A percentile compares a stretch with the other conserved stretches of the same genome.
phyloP scores from a whole-genome alignment of 495 filamentous ascomycete genomes.

The Ramalina intermedia region DNA sequence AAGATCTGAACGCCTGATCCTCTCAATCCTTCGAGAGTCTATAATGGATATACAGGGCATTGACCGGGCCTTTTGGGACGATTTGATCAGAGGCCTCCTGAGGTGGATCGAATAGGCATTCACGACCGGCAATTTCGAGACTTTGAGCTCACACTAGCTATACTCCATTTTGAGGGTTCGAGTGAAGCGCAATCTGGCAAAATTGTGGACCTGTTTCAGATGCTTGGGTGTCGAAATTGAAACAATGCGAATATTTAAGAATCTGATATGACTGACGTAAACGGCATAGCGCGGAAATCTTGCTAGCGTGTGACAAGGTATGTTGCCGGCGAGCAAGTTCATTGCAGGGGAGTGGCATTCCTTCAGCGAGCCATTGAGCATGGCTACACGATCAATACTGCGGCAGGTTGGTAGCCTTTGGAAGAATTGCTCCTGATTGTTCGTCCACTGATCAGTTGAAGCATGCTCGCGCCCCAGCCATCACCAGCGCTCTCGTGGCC shows the following conservation, averaged over 20 bases:
- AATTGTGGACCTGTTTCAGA: background rate
- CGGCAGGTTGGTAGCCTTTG: slow-evolving; percentile 25
- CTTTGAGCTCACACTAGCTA: no score
- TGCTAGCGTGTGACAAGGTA: background rate
- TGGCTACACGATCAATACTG: slow-evolving; percentile 33
- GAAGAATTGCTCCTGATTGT: background rate
- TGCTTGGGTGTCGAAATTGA: background rate
- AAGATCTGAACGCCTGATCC: no score
- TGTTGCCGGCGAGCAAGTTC: background rate
- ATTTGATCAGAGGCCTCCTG: no score
- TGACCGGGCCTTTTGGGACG: no score
- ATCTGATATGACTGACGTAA: background rate
- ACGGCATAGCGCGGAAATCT: background rate
- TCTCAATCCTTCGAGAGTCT: no score
- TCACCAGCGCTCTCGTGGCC: slow-evolving; percentile 32
- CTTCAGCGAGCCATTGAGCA: slow-evolving; percentile 8
- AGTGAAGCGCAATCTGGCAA: no score
- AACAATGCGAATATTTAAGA: background rate
- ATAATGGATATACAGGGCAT: no score
- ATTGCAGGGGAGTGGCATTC: background rate
- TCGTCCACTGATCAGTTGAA: background rate
- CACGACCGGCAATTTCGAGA: no score
- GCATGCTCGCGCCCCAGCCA: background rate
- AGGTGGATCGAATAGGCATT: no score
- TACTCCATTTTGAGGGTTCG: no score